Percentiles rank a stretch among this genome's conserved stretches.
Conservation (phyloP, 192 early-diverging fungal genomes). For the Entophlyctis luteolus region DNA sequence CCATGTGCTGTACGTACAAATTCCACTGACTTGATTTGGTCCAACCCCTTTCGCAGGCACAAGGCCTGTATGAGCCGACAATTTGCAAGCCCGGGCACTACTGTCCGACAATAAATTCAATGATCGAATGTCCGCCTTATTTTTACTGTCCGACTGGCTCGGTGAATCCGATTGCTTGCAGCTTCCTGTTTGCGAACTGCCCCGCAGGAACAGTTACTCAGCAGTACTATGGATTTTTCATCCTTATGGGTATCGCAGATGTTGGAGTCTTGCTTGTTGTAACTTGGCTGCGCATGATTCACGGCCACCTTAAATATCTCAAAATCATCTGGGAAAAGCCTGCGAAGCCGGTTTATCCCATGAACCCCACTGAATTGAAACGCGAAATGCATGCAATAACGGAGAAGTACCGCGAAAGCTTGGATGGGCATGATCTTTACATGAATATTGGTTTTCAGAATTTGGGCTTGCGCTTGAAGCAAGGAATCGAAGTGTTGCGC, state of each 20-base stretch:
- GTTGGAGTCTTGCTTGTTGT: constrained; percentile 9
- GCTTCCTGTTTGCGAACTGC: constrained; percentile 16
- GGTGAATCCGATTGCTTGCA: constrained; percentile 21
- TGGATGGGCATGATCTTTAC: constrained; percentile 38
- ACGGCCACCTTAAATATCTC: background rate
- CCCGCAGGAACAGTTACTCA: constrained; percentile 29
- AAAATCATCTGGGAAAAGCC: too few relatives aligned
- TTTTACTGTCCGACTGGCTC: constrained; percentile 54
- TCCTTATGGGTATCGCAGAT: constrained; percentile 19
- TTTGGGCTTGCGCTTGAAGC: constrained; percentile 34
- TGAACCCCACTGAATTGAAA: background rate
- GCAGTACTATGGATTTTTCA: constrained; percentile 21
- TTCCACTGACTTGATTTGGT: background rate
- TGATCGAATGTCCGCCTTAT: constrained; percentile 50
- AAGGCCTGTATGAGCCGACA: constrained; percentile 45
- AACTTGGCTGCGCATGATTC: background rate
- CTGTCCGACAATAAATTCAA: constrained; percentile 45
- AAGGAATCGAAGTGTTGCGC: constrained; percentile 25
- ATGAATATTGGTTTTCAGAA: constrained; percentile 55
- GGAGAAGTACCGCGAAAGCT: background rate
- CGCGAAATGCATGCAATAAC: background rate
- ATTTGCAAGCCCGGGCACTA: constrained; percentile 60
- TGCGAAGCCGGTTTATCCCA: too few relatives aligned
- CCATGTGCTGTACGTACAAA: background rate
- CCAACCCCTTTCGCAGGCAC: constrained; percentile 13